These are phyloP conservation scores for Tubosaeta brunneosetosa DNA, from an alignment of 768 basidiomycete species.

Conservation along the genomic window DNA sequence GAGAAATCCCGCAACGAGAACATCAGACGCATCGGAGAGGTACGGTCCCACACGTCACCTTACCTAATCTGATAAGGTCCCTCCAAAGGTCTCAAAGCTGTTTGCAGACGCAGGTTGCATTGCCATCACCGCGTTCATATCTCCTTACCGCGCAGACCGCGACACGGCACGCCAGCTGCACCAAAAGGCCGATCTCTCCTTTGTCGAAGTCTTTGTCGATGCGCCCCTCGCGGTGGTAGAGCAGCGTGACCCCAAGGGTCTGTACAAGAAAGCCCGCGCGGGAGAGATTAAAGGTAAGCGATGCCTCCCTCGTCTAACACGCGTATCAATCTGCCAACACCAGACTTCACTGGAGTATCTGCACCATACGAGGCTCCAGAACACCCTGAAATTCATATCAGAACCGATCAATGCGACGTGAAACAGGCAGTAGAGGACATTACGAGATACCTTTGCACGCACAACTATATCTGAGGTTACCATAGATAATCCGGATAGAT, in stretches of 20 bases:
- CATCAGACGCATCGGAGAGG: slow-evolving; percentile 96
- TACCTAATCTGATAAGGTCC: slow-evolving; percentile 11
- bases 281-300: slow-evolving; percentile 89
- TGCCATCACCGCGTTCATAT: slow-evolving; percentile 94
- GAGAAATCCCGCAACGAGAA: slow-evolving; percentile 91
- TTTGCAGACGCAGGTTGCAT: slow-evolving; percentile 87
- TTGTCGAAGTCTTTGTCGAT: slow-evolving; percentile 94
- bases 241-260: slow-evolving; percentile 90
- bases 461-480: slow-evolving; percentile 49
- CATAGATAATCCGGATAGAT: slow-evolving; percentile 17
- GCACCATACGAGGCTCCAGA: slow-evolving; percentile 93
- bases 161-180: slow-evolving; percentile 79
- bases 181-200: slow-evolving; percentile 63
- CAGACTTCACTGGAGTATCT: slow-evolving; percentile 97
- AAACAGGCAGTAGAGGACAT: slow-evolving; percentile 74
- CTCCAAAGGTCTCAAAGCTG: slow-evolving; percentile 78
- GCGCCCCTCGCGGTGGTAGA: slow-evolving; percentile 87
- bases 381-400: slow-evolving; percentile 86
- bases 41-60: slow-evolving; percentile 27
- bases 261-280: slow-evolving; percentile 94
- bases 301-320: neutral
- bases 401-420: slow-evolving; percentile 77
- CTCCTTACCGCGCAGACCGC: slow-evolving; percentile 91
- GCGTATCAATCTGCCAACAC: slow-evolving; percentile 4
- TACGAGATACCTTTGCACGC: slow-evolving; percentile 67